Evolutionary conservation across 257 asterid genomes (phyloP), one percentile per base, ranked within the genome.

Genomic region (Fraxinus anomala): DNA sequence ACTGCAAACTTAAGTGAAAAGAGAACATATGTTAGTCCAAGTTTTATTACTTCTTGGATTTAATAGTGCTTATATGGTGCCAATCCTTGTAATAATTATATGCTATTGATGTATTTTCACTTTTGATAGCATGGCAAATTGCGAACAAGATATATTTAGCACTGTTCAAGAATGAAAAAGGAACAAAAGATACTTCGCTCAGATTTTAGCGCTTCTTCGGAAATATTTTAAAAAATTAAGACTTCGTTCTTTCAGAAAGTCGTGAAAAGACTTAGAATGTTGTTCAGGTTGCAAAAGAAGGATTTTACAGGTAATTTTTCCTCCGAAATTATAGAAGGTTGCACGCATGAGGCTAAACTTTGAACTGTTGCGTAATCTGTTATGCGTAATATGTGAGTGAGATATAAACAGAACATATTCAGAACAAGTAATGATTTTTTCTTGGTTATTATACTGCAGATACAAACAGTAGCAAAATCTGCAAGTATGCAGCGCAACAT

Each of bases 381-480:
- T 13, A 44, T 44, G 14, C 54, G n/a, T n/a, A 44, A 44, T 44
- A 13, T 13, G 6, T 47, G 56, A 14, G 19, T 47, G 19, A 14
- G 14, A 47, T 0, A 12, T 39, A 4, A 0, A 44, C 13, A 3
- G 19, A 44, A 44, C 17, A 47, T 47, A 14, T 3, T 47, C 13
- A 14, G 56, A 47, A 47, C 56, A 47, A 13, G n/a, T 47, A 14
- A 47, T 14, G 54, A 11, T 47, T 47, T 14, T 47, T 47, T 14
- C 56, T 24, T 61, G 75, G 26, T 24, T 73, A 17, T 47, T 68
- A 69, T 23, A 21, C 17, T 83, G 78, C 89, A 89, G 92, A 87
- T 89, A 73, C 86, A 89, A 85, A 87, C 86, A 24, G 92, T 87
- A 78, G 84, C 83, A 74, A 87, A 82, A 77, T 79, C 76, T 34